Conservation (phyloP, 129 eudicot genomes). For the Tagetes patula region DNA sequence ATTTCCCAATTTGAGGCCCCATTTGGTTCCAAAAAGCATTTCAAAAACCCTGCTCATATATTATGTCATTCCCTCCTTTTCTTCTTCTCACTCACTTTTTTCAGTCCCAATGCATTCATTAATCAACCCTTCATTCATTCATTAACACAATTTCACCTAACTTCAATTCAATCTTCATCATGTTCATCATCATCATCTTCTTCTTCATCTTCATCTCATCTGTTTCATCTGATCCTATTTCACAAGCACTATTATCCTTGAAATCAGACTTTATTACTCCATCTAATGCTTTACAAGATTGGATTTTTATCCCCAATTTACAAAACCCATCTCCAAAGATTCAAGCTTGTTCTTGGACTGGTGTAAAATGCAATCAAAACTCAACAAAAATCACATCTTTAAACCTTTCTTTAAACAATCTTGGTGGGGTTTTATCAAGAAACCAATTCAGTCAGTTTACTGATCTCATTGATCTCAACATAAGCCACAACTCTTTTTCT, state of each 20-base stretch:
- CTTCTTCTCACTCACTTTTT: slow-evolving; percentile 33
- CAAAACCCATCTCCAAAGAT: slow-evolving; percentile 43
- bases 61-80: slow-evolving; percentile 41
- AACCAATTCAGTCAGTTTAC: slow-evolving; percentile 49
- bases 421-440: slow-evolving; percentile 62
- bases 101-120: slow-evolving; percentile 71
- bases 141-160: slow-evolving; percentile 33
- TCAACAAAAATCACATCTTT: slow-evolving; percentile 52
- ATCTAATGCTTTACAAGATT: slow-evolving; percentile 48
- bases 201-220: slow-evolving; percentile 37
- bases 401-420: slow-evolving; percentile 68
- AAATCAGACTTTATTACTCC: slow-evolving; percentile 59
- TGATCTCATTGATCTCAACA: slow-evolving; percentile 64
- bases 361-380: slow-evolving; percentile 62
- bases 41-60: slow-evolving; percentile 35
- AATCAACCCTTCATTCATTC: slow-evolving; percentile 4
- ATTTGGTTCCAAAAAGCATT: slow-evolving; percentile 49
- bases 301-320: slow-evolving; percentile 48
- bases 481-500: slow-evolving; percentile 72
- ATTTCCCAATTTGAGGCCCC: slow-evolving; percentile 25
- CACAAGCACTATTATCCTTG: slow-evolving; percentile 63
- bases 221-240: slow-evolving; percentile 49
- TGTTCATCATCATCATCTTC: slow-evolving; percentile 15
- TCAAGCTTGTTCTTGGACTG: slow-evolving; percentile 76
- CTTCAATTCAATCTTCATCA: slow-evolving; percentile 5